Conservation (phyloP, 495 filamentous ascomycete species). For the Antarctomyces pellizariae region DNA sequence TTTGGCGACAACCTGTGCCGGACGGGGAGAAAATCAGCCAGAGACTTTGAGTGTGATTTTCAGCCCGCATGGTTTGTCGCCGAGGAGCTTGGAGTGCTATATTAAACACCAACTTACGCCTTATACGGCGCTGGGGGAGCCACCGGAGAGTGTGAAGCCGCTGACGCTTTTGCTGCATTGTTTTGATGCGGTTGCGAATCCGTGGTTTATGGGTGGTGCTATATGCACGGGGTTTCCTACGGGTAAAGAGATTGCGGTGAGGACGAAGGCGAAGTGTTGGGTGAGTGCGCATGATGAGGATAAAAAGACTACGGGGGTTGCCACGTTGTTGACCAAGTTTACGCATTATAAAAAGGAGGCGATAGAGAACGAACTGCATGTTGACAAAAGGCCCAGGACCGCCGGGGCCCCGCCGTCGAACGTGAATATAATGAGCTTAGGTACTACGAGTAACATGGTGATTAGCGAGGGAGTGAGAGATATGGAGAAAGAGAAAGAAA, state of each 20-base stretch:
- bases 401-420: no score
- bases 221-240: slow-evolving; percentile 31
- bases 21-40: slow-evolving; percentile 10
- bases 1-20: slow-evolving; percentile 4
- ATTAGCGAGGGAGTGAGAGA: neutral
- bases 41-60: slow-evolving; percentile 36
- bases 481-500: neutral
- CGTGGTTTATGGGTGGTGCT: slow-evolving; percentile 42
- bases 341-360: slow-evolving; percentile 21
- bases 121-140: slow-evolving; percentile 33
- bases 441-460: neutral
- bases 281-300: slow-evolving; percentile 42
- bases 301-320: slow-evolving; percentile 31
- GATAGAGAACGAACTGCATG: slow-evolving; percentile 18
- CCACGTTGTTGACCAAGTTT: slow-evolving; percentile 23
- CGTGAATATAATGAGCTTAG: neutral
- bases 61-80: slow-evolving; percentile 33
- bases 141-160: no score
- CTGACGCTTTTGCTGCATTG: slow-evolving; percentile 39
- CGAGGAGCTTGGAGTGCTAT: slow-evolving; percentile 25
- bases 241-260: slow-evolving; percentile 31
- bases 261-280: slow-evolving; percentile 30
- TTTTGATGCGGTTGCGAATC: slow-evolving; percentile 32
- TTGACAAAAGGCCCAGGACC: no score
- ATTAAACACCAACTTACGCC: slow-evolving; percentile 27